Percentiles rank a stretch among this genome's conserved stretches.
phyloP scores from a whole-genome alignment of 345 rosid genomes.

The Populus tremula region DNA sequence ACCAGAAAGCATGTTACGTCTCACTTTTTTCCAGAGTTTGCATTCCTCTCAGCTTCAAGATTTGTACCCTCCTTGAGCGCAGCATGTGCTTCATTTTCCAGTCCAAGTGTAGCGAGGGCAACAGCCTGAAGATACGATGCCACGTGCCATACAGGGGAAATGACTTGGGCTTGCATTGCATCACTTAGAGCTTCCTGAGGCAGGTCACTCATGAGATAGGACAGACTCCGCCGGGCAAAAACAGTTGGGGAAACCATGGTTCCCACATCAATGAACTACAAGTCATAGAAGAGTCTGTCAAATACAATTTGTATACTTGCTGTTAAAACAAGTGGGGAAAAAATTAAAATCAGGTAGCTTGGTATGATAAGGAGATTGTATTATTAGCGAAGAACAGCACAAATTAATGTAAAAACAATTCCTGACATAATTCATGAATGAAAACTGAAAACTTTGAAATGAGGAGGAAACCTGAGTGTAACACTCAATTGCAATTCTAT shows the following conservation, averaged over 20 bases:
- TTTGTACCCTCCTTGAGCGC: constrained; percentile 71
- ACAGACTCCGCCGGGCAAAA: constrained; percentile 75
- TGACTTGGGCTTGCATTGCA: constrained; percentile 84
- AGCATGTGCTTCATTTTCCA: constrained; percentile 66
- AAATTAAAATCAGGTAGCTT: background rate
- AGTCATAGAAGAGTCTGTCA: background rate
- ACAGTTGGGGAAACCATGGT: constrained; percentile 89
- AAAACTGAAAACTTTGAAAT: background rate
- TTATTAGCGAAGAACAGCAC: background rate
- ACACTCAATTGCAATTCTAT: constrained; percentile 58
- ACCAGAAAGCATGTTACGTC: background rate
- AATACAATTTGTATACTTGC: background rate
- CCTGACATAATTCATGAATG: background rate
- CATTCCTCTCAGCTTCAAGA: constrained; percentile 56
- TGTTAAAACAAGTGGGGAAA: background rate
- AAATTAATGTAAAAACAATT: background rate
- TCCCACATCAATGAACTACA: constrained; percentile 81
- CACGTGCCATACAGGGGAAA: constrained; percentile 78
- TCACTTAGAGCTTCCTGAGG: constrained; percentile 74
- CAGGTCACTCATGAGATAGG: constrained; percentile 71
- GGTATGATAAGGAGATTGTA: background rate
- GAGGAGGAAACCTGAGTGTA: constrained; percentile 63
- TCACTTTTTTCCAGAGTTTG: constrained; percentile 30
- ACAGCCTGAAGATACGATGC: constrained; percentile 88
- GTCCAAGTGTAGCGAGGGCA: constrained; percentile 59